These are phyloP conservation scores for Solanum pinnatisectum DNA, from an alignment of 257 asterid species.

Conservation along the genomic window DNA sequence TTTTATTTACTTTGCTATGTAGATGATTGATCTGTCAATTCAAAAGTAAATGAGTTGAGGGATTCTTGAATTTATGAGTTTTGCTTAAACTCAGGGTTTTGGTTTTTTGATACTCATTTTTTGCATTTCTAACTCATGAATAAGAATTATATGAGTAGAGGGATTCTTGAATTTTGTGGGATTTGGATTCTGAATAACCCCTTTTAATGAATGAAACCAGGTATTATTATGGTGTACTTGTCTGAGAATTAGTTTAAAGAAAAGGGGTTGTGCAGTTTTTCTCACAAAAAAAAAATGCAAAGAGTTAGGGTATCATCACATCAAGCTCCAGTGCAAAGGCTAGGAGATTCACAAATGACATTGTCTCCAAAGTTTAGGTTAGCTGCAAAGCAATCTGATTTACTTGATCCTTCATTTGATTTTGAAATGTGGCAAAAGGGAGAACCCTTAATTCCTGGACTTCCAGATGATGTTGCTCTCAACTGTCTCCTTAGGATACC, in stretches of 20 bases:
- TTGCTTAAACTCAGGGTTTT: neutral
- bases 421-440: constrained; percentile 32
- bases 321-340: constrained; percentile 73
- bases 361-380: constrained; percentile 70
- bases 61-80: neutral
- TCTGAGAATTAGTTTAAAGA: neutral
- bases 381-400: constrained; percentile 37
- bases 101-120: neutral
- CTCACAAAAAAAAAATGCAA: constrained; percentile 20
- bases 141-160: no score
- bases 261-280: neutral
- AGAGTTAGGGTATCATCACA: constrained; percentile 70
- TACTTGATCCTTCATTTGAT: constrained; percentile 44
- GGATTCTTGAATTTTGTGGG: neutral
- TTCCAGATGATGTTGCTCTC: constrained; percentile 89
- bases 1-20: neutral
- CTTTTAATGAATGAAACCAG: neutral
- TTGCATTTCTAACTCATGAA: neutral
- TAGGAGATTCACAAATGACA: constrained; percentile 83
- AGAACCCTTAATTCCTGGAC: constrained; percentile 74
- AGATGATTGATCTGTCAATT: neutral
- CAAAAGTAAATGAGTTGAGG: neutral
- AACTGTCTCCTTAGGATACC: constrained; percentile 88
- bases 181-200: neutral
- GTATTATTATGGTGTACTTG: neutral